These are phyloP conservation scores for Hylodesmum podocarpum DNA, from an alignment of 306 rosid species.

Conservation along the genomic window DNA sequence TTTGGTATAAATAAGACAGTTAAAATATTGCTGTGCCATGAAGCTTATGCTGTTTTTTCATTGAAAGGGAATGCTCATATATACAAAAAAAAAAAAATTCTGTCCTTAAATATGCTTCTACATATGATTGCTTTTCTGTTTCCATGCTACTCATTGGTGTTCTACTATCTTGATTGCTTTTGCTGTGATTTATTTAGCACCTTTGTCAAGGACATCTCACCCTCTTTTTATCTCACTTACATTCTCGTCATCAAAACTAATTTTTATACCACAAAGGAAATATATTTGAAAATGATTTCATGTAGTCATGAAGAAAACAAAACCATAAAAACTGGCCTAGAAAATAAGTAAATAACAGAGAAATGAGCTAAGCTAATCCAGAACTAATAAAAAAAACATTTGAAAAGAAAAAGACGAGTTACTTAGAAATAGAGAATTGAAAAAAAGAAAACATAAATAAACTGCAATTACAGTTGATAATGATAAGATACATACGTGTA, in stretches of 20 bases:
- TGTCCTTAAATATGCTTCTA: not conserved
- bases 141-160: not conserved
- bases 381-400: slow-evolving; percentile 5
- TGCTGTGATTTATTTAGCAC: not conserved
- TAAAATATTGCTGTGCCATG: not conserved
- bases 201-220: not conserved
- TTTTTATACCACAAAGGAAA: not conserved
- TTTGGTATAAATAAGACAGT: not conserved
- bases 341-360: not conserved
- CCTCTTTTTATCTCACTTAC: not conserved
- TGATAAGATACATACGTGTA: slow-evolving; percentile 76
- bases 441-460: not conserved
- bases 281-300: not conserved
- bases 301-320: not conserved
- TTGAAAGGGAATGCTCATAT: not conserved
- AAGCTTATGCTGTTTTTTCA: not conserved
- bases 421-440: not conserved
- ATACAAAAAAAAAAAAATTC: not conserved
- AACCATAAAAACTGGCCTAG: not conserved
- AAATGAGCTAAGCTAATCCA: not conserved
- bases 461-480: not conserved
- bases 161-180: not conserved
- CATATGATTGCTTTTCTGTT: not conserved
- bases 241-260: not conserved
- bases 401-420: not conserved